Conservation (phyloP, 2,329 filamentous ascomycete species). For the Sclerotinia sclerotiorum region DNA sequence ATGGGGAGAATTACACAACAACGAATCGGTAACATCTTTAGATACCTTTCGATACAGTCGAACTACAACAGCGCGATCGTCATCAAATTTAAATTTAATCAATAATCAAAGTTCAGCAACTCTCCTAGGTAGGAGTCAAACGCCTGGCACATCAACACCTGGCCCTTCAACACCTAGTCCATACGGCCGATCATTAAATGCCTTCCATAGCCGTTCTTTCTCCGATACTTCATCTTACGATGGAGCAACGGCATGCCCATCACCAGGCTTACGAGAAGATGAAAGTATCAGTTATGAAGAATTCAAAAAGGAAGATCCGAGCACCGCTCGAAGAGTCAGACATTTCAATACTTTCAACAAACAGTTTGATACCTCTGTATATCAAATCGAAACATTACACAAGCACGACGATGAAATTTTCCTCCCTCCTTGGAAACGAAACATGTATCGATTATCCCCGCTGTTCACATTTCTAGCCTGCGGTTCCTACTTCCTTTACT, state of each 20-base stretch:
- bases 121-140: neutral
- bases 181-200: neutral
- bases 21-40: slow-evolving; percentile 11
- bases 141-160: slow-evolving; percentile 6
- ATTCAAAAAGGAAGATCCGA: slow-evolving; percentile 15
- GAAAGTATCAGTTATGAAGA: slow-evolving; percentile 13
- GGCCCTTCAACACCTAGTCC: neutral
- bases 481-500: slow-evolving; percentile 45
- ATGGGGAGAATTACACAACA: neutral
- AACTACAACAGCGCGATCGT: slow-evolving; percentile 2
- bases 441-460: slow-evolving; percentile 32
- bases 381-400: slow-evolving; percentile 29
- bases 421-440: slow-evolving; percentile 29
- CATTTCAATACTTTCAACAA: slow-evolving; percentile 19
- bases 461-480: slow-evolving; percentile 31
- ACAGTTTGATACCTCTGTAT: slow-evolving; percentile 11
- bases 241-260: slow-evolving; percentile 17
- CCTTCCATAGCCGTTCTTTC: slow-evolving; percentile 13
- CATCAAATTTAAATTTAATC: slow-evolving; percentile 6
- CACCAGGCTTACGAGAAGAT: slow-evolving; percentile 15
- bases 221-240: slow-evolving; percentile 20
- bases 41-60: slow-evolving; percentile 5
- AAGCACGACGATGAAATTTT: slow-evolving; percentile 31
- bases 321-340: neutral
- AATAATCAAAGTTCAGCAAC: slow-evolving; percentile 20